These are phyloP conservation scores for Tulasnella sp. DNA, from an alignment of 768 basidiomycete genomes.

Conservation along the genomic window DNA sequence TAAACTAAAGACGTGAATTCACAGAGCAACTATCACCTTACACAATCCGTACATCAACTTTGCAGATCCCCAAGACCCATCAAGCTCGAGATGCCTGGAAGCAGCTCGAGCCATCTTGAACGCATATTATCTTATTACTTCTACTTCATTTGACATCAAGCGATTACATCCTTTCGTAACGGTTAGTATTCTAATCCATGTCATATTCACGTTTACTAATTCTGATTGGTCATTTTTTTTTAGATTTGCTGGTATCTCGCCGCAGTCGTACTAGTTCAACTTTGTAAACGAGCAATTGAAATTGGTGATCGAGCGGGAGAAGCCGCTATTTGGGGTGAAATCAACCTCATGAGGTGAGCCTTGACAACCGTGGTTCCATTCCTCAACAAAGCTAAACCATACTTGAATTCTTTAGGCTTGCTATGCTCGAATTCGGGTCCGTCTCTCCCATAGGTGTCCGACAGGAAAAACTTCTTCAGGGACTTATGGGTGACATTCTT, in stretches of 20 bases:
- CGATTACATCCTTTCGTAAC: constrained; percentile 71
- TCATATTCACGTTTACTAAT: not conserved
- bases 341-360: constrained; percentile 62
- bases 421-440: constrained; percentile 69
- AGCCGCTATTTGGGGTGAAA: constrained; percentile 74
- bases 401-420: constrained; percentile 58
- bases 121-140: constrained; percentile 65
- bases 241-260: constrained; percentile 81
- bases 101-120: constrained; percentile 61
- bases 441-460: constrained; percentile 76
- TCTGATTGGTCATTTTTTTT: not conserved
- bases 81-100: constrained; percentile 59
- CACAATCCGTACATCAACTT: constrained; percentile 78
- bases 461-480: constrained; percentile 70
- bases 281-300: constrained; percentile 78
- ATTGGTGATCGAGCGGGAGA: constrained; percentile 61
- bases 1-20: not conserved
- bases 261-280: constrained; percentile 71
- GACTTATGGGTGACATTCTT: constrained; percentile 74
- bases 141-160: constrained; percentile 68
- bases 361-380: too few species aligned
- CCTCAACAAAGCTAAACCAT: too few species aligned
- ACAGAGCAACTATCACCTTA: constrained; percentile 73
- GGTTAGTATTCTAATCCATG: constrained; percentile 32
- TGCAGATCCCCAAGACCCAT: constrained; percentile 46